phyloP scores from a whole-genome alignment of 169 alveolate species.

The Cryptosporidium canis region DNA sequence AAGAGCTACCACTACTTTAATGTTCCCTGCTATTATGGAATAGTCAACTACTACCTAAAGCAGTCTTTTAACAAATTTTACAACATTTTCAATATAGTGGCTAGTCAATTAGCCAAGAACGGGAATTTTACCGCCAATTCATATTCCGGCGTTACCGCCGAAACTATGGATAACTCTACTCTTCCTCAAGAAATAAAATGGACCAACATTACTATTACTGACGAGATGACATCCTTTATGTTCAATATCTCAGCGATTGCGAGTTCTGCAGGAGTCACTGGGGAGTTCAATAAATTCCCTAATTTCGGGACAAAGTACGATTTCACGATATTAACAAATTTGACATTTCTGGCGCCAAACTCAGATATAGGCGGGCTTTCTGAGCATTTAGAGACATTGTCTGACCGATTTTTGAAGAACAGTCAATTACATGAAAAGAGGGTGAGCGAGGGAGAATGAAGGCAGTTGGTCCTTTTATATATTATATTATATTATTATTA shows the following conservation, averaged over 20 bases:
- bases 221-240: slow-evolving; percentile 1
- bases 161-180: not conserved
- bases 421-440: not conserved
- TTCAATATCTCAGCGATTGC: not conserved
- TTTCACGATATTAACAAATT: not conserved
- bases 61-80: not conserved
- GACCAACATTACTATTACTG: not conserved
- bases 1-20: slow-evolving; percentile 2
- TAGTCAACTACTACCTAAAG: not conserved
- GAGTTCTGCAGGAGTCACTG: not conserved
- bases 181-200: not conserved
- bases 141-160: not conserved
- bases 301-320: not conserved
- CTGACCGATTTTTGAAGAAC: not conserved
- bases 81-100: not conserved
- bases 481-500: too few species aligned
- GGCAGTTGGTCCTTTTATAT: too few species aligned
- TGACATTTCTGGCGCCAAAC: not conserved
- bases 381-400: not conserved
- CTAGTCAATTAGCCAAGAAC: not conserved
- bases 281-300: not conserved
- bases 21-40: not conserved
- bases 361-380: not conserved
- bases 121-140: not conserved
- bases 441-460: not conserved